phyloP scores from a whole-genome alignment of 1,139 yeast genomes.

The Nakaseomyces delphensis region DNA sequence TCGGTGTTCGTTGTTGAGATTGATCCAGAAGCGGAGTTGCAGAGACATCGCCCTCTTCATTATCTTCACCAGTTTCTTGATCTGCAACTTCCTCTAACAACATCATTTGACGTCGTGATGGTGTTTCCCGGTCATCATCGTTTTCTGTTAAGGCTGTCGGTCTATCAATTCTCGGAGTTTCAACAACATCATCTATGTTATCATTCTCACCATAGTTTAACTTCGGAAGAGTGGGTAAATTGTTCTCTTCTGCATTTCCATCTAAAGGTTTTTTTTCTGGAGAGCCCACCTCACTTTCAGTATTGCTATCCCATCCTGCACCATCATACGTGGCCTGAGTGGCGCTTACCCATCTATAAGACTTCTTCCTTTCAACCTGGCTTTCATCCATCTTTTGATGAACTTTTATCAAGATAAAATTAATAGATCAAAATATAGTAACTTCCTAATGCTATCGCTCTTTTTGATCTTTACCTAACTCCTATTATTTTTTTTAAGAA shows the following conservation, averaged over 20 bases:
- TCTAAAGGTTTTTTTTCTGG: conserved; percentile 6
- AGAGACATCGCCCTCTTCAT: background rate
- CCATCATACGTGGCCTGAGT: conserved; percentile 48
- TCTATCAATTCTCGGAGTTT: conserved; percentile 1
- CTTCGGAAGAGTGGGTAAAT: conserved; percentile 17
- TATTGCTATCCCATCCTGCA: conserved; percentile 43
- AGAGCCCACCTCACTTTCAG: conserved; percentile 23
- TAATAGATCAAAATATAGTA: too few species aligned
- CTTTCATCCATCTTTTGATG: conserved; percentile 14
- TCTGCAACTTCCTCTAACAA: background rate
- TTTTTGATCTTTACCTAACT: too few species aligned
- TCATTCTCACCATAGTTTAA: conserved; percentile 10
- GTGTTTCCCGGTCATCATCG: conserved; percentile 4
- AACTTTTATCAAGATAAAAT: too few species aligned
- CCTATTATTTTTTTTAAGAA: too few species aligned
- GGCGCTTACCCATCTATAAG: conserved; percentile 59
- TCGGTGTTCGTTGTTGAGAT: conserved; percentile 1
- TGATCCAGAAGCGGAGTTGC: background rate
- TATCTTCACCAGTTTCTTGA: conserved; percentile 2
- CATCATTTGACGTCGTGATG: conserved; percentile 1
- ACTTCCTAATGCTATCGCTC: too few species aligned
- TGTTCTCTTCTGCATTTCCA: conserved; percentile 11
- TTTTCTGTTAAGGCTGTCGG: background rate
- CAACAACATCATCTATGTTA: background rate
- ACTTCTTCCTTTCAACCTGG: conserved; percentile 46